A percentile compares a stretch with the other conserved stretches of the same genome.
These are phyloP conservation scores for Coprinopsis strossmayeri DNA, from an alignment of 768 basidiomycete species.

Conservation along the genomic window DNA sequence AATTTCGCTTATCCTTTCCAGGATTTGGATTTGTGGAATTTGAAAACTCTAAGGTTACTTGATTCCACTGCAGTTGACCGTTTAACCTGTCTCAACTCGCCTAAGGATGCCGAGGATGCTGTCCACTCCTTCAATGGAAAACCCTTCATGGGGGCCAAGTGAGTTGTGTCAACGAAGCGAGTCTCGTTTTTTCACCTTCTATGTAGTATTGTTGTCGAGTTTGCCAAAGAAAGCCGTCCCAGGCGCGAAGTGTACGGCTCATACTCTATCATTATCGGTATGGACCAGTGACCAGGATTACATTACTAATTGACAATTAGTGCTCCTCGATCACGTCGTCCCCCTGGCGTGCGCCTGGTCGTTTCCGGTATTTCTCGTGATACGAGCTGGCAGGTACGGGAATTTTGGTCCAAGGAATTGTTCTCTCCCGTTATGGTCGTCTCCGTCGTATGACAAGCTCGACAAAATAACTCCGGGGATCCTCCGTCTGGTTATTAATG, in stretches of 20 bases:
- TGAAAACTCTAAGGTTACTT: conserved; percentile 55
- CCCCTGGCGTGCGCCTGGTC: conserved; percentile 75
- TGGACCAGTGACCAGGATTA: conserved; percentile 1
- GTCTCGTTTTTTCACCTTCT: not conserved
- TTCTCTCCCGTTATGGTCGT: conserved; percentile 1
- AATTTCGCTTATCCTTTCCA: conserved; percentile 20
- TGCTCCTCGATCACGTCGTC: conserved; percentile 63
- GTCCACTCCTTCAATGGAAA: conserved; percentile 84
- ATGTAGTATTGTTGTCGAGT: conserved; percentile 87
- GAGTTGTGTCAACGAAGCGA: conserved; percentile 16
- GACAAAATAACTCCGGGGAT: not conserved
- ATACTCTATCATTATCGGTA: not conserved
- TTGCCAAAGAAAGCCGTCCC: conserved; percentile 88
- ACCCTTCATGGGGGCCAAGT: conserved; percentile 85
- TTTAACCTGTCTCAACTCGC: conserved; percentile 11
- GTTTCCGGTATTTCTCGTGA: conserved; percentile 89
- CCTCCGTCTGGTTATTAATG: not conserved
- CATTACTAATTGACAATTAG: conserved; percentile 20
- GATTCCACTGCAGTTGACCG: not conserved
- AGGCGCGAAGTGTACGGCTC: conserved; percentile 69
- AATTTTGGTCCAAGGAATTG: conserved; percentile 19
- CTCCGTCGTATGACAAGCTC: not conserved
- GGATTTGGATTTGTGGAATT: conserved; percentile 98
- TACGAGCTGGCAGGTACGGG: conserved; percentile 98
- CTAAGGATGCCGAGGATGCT: conserved; percentile 91